Evolutionary conservation across 2,329 filamentous ascomycete species (phyloP).

Genomic region (Verticillium longisporum): DNA sequence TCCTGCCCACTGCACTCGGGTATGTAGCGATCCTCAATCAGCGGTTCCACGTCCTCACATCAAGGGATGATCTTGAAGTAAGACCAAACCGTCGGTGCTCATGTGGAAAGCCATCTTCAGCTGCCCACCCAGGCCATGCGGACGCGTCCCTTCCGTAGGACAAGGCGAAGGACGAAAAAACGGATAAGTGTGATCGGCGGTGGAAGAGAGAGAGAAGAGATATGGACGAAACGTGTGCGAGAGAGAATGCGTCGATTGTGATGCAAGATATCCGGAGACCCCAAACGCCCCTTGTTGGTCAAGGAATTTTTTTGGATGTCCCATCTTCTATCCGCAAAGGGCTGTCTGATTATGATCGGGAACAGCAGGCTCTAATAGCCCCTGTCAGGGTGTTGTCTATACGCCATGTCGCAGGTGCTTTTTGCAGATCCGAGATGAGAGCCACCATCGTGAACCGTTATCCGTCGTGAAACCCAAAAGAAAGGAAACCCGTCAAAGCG

Average conservation of each 20-base stretch:
- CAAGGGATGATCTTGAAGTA: slow-evolving; percentile 26
- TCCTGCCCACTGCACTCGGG: slow-evolving; percentile 42
- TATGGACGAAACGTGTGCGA: not conserved
- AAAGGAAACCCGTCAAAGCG: slow-evolving; percentile 35
- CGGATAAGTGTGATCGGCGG: slow-evolving; percentile 20
- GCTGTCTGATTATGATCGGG: slow-evolving; percentile 32
- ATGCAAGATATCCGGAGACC: slow-evolving; percentile 78
- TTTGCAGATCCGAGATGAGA: slow-evolving; percentile 54
- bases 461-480: slow-evolving; percentile 43
- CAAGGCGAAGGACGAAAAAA: slow-evolving; percentile 1
- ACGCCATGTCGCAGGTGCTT: slow-evolving; percentile 40
- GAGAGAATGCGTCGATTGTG: slow-evolving; percentile 23
- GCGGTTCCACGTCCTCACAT: slow-evolving; percentile 56
- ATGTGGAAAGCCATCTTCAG: slow-evolving; percentile 50
- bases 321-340: slow-evolving; percentile 68
- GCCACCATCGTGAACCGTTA: slow-evolving; percentile 28
- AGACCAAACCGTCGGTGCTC: slow-evolving; percentile 36
- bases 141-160: slow-evolving; percentile 13
- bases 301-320: slow-evolving; percentile 48
- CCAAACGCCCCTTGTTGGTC: slow-evolving; percentile 63
- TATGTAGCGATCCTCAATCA: slow-evolving; percentile 59
- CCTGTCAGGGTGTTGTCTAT: slow-evolving; percentile 33
- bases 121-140: slow-evolving; percentile 47
- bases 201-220: not conserved
- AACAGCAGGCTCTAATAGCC: slow-evolving; percentile 25